Evolutionary conservation across 2,329 filamentous ascomycete genomes (phyloP), one percentile per base, ranked within the genome.

Genomic region (Rachicladosporium sp.): DNA sequence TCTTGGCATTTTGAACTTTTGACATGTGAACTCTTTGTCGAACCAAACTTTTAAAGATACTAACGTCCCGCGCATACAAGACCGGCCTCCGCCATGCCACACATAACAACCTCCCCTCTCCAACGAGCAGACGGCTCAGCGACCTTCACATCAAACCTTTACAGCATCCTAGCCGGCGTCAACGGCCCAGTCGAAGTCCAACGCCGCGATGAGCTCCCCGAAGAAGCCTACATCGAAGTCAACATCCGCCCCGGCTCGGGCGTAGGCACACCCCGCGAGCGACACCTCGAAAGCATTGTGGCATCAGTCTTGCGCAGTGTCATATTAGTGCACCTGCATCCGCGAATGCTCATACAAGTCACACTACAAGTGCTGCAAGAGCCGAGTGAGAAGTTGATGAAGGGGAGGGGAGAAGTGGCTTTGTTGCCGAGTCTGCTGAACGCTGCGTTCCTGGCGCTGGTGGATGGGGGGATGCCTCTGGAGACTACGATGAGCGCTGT

Each of bases 101-200:
- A 27, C 46, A 50, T 35, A 47, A 60, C 35, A 52, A 60, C 50
- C 36, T 54, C 56, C 31, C 59, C 64, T 42, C 70, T 93, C 2
- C 70, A 76, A 43, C 80, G 79, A 45, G 74, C 83, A 19, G 84
- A 93, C 58, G 85, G 85, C 45, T 93, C 86, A 35, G 82, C 82
- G 8, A 80, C 76, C 7, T 87, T 85, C 58, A 76, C 81, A 2
- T 72, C 79, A 51, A 70, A 76, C 42, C 83, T 86, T 36, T 93
- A 87, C 62, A 80, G 79, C 33, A 74, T 96, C 47, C 75, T 93
- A 38, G 83, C 82, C 41, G 80, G 85, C 10, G 86, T 93, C 49
- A 96, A 94, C 62, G 91, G 89, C 0, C 91, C 91, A 10, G 76
- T 96, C 50, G 91, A 98, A 66, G 85, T 89, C n/a, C 78, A 79